phyloP scores from a whole-genome alignment of 2,329 filamentous ascomycete genomes.

The Cordyceps farinosa region DNA sequence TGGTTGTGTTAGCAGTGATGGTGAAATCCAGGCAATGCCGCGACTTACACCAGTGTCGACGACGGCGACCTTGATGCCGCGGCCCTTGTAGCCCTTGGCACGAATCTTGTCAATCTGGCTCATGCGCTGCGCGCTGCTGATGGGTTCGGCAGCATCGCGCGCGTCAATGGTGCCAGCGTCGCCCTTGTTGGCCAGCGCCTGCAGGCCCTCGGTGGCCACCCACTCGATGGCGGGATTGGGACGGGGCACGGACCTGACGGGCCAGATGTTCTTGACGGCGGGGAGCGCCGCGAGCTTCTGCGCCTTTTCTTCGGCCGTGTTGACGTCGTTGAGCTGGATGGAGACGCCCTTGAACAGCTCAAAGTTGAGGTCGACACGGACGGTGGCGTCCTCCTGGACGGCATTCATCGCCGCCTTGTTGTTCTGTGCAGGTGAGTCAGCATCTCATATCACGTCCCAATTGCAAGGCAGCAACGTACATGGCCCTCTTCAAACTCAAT shows the following conservation, averaged over 20 bases:
- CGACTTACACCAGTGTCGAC: constrained; percentile 51
- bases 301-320: constrained; percentile 42
- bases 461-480: constrained; percentile 32
- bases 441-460: too few relatives aligned
- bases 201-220: constrained; percentile 32
- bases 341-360: constrained; percentile 53
- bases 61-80: constrained; percentile 51
- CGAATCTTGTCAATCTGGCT: constrained; percentile 53
- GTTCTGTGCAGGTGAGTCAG: constrained; percentile 23
- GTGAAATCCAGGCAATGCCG: too few relatives aligned
- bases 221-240: constrained; percentile 43
- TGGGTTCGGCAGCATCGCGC: constrained; percentile 22
- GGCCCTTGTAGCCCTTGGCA: constrained; percentile 45
- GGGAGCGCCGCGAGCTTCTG: constrained; percentile 39
- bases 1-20: constrained; percentile 21
- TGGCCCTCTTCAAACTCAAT: constrained; percentile 50
- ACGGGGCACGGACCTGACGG: constrained; percentile 42
- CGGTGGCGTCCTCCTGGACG: constrained; percentile 38
- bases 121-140: constrained; percentile 50
- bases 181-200: not conserved
- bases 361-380: constrained; percentile 47
- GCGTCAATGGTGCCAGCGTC: not conserved
- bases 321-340: constrained; percentile 47
- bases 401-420: constrained; percentile 36
- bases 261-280: constrained; percentile 48